Conservation (phyloP, 1,139 yeast species). For the Candida pseudoviswanathii region DNA sequence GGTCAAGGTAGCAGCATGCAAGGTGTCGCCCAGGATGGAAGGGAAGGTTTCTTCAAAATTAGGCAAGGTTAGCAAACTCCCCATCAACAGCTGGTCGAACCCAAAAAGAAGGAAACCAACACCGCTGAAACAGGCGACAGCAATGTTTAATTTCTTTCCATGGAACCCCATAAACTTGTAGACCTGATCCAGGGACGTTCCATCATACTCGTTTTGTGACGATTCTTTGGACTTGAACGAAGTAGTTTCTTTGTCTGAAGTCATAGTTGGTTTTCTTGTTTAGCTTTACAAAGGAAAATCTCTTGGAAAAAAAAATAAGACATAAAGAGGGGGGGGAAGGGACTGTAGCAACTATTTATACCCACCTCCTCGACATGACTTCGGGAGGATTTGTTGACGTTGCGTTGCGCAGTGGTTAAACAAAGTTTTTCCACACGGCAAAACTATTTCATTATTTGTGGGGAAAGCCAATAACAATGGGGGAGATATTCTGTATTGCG, state of each 20-base stretch:
- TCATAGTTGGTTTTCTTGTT: neutral
- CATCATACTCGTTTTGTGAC: neutral
- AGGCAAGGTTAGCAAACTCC: constrained; percentile 42
- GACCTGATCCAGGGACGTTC: neutral
- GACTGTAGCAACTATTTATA: neutral
- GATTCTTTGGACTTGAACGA: neutral
- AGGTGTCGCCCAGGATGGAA: constrained; percentile 26
- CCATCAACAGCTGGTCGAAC: constrained; percentile 55
- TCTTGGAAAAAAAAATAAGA: too few species aligned
- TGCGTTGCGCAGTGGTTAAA: neutral
- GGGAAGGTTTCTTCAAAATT: constrained; percentile 43
- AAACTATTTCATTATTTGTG: neutral
- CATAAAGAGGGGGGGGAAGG: neutral
- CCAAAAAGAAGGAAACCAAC: constrained; percentile 43
- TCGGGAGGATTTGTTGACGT: neutral
- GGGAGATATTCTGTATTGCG: neutral
- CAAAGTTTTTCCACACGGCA: neutral
- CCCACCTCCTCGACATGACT: neutral
- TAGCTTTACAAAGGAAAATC: neutral
- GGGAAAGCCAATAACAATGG: neutral
- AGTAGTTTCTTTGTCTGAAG: neutral
- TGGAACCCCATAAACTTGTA: constrained; percentile 27
- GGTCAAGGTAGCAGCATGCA: constrained; percentile 29
- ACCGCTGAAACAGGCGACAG: constrained; percentile 32
- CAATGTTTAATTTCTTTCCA: constrained; percentile 28